These are phyloP conservation scores for Pythium biforme DNA, from an alignment of 352 stramenopile species.

Conservation along the genomic window DNA sequence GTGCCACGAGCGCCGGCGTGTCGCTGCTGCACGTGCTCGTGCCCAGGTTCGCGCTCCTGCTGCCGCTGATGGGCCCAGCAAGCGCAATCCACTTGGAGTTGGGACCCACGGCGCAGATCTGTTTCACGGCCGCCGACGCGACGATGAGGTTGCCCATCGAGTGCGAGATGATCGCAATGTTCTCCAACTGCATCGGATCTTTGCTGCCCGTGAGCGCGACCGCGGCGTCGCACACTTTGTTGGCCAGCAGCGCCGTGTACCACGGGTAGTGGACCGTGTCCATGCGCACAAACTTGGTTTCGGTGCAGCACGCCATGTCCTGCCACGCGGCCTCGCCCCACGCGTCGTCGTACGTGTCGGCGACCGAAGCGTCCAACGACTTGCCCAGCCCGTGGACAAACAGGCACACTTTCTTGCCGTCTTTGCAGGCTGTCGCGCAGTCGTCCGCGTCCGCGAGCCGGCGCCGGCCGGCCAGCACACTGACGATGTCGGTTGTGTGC, in stretches of 20 bases:
- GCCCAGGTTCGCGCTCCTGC: conserved; percentile 5
- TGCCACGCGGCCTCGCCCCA: conserved; percentile 26
- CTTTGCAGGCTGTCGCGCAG: conserved; percentile 10
- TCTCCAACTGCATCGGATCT: conserved; percentile 20
- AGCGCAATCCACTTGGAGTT: conserved; percentile 30
- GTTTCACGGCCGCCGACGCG: conserved; percentile 15
- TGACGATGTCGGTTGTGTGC: neutral
- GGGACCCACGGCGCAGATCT: conserved; percentile 22
- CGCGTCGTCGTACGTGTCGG: conserved; percentile 19
- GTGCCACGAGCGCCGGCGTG: neutral
- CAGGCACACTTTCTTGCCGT: conserved; percentile 23
- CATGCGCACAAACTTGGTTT: conserved; percentile 33
- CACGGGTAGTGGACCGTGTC: conserved; percentile 29
- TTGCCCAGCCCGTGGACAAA: conserved; percentile 29
- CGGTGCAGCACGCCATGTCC: conserved; percentile 28
- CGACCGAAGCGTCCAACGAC: neutral
- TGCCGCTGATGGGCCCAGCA: conserved; percentile 30
- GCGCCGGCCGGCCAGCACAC: neutral
- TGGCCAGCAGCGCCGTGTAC: conserved; percentile 19
- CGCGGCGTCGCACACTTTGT: conserved; percentile 30
- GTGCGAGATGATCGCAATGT: conserved; percentile 25
- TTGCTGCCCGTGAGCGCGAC: conserved; percentile 17
- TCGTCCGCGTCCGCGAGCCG: neutral
- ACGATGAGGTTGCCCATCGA: conserved; percentile 39
- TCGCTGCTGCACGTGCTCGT: conserved; percentile 4